Base-by-base conservation (phyloP, 225 moss, liverwort and hornwort genomes). In the Pseudoscleropodium purum region DNA sequence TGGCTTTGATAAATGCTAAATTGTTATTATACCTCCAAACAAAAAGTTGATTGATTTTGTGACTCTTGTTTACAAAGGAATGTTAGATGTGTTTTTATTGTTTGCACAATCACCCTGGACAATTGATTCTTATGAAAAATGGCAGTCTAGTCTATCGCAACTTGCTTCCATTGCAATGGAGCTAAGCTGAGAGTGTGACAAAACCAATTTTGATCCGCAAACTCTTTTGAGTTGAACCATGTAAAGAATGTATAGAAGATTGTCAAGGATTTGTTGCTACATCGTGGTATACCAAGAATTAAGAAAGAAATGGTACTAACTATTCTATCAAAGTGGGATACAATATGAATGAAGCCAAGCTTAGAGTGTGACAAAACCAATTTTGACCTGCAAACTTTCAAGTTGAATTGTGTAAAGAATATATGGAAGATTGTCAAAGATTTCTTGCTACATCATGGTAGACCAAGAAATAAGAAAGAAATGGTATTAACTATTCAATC, bases 131-230 rank as follows among this genome's bases (percentile, higher is more conserved):
- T 30, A 30, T 75, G 4, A 10, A 41, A 26, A 4, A 41, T 39
- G 7, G 15, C 1, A 1, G 4, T 41, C 9, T 0, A 72, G 1
- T 26, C 3, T 3, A 72, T 3, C 0, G 0, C 5, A 72, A 15
- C 5, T 41, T 9, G 9, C 2, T 26, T 72, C 9, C 26, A 26
- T 72, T 41, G 41, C 15, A 41, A 41, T 9, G 41, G 15, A 72
- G 15, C 15, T 7, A 41, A 26, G 25, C 5, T 27, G 4, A 26
- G 5, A 1, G 15, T 72, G 15, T 72, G 25, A 41, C 41, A 72
- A 39, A 70, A 26, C 15, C 8, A 70, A 70, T 41, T 8, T 8
- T 23, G 8, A 13, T 11, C 2, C 0, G 1, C 11, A 37, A 67
- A 11, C 6, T 68, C 21, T 37, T 3, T 18, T 2, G 7, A 37